Evolutionary conservation across 2,329 filamentous ascomycete species (phyloP).

Genomic region (Amauroascus niger): DNA sequence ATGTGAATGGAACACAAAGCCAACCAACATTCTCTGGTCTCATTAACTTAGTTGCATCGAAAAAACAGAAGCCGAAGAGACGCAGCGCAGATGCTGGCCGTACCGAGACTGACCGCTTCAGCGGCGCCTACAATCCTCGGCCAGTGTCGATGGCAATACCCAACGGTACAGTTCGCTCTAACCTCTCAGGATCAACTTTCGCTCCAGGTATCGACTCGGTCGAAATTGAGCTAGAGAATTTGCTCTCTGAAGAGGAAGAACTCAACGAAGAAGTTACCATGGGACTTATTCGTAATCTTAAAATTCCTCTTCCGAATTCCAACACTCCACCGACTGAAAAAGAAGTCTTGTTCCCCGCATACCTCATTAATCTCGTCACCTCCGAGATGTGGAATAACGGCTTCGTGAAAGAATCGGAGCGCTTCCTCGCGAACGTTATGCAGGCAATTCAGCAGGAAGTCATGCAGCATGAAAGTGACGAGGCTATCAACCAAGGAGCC

Average conservation of each 20-base stretch:
- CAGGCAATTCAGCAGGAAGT: constrained; percentile 99
- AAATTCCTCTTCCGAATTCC: constrained; percentile 81
- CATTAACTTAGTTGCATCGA: constrained; percentile 92
- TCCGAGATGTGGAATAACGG: constrained; percentile 99
- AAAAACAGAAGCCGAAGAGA: constrained; percentile 76
- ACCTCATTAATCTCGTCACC: constrained; percentile 96
- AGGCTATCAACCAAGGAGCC: constrained; percentile 90
- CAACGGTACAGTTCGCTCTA: constrained; percentile 45
- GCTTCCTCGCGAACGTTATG: constrained; percentile 98
- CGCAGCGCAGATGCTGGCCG: constrained; percentile 82
- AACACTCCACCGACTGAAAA: constrained; percentile 91
- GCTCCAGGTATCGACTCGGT: constrained; percentile 77
- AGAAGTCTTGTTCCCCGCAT: constrained; percentile 96
- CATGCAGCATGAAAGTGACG: constrained; percentile 96
- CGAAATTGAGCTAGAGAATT: constrained; percentile 85
- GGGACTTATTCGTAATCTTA: constrained; percentile 90
- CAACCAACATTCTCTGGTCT: constrained; percentile 60
- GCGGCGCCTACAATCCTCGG: constrained; percentile 82
- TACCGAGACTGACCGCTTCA: constrained; percentile 80
- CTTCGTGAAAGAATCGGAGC: constrained; percentile 97
- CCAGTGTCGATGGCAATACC: constrained; percentile 91
- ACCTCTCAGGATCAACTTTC: constrained; percentile 65
- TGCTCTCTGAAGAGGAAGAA: constrained; percentile 89
- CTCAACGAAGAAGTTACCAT: constrained; percentile 95
- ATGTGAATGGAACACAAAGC: constrained; percentile 50